phyloP scores from a whole-genome alignment of 2,329 filamentous ascomycete species.

The Shiraia sp. region DNA sequence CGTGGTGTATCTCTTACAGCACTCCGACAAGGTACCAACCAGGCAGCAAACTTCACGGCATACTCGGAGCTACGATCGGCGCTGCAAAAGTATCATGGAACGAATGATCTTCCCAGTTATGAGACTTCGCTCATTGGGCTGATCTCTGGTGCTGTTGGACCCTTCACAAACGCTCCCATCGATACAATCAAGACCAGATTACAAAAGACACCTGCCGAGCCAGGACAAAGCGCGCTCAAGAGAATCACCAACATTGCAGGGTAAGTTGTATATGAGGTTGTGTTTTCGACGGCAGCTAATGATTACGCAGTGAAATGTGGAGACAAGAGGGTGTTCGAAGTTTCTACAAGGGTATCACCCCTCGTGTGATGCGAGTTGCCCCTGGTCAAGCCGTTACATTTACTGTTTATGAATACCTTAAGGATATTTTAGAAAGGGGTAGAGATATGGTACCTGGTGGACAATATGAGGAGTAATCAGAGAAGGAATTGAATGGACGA shows the following conservation, averaged over 20 bases:
- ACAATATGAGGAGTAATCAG: conserved; percentile 53
- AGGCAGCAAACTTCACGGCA: conserved; percentile 94
- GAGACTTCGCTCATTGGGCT: conserved; percentile 92
- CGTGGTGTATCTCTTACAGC: conserved; percentile 93
- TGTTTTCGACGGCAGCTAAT: conserved; percentile 8
- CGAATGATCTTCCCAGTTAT: conserved; percentile 77
- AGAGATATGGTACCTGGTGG: conserved; percentile 52
- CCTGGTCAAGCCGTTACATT: conserved; percentile 86
- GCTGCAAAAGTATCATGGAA: conserved; percentile 73
- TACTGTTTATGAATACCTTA: conserved; percentile 59
- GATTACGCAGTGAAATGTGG: conserved; percentile 51
- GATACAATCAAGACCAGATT: conserved; percentile 98
- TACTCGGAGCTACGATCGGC: conserved; percentile 90
- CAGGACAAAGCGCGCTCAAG: conserved; percentile 77
- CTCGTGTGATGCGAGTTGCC: conserved; percentile 94
- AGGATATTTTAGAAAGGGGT: conserved; percentile 53
- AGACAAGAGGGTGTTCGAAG: conserved; percentile 90
- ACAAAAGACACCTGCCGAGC: conserved; percentile 83
- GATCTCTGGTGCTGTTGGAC: conserved; percentile 91
- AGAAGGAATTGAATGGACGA: not conserved
- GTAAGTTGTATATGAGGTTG: conserved; percentile 35
- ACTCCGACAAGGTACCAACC: conserved; percentile 91
- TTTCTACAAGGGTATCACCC: conserved; percentile 99
- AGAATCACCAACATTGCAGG: conserved; percentile 76
- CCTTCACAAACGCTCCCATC: conserved; percentile 94